phyloP scores from a whole-genome alignment of 805 yeast genomes.

The Metschnikowia lachancei region DNA sequence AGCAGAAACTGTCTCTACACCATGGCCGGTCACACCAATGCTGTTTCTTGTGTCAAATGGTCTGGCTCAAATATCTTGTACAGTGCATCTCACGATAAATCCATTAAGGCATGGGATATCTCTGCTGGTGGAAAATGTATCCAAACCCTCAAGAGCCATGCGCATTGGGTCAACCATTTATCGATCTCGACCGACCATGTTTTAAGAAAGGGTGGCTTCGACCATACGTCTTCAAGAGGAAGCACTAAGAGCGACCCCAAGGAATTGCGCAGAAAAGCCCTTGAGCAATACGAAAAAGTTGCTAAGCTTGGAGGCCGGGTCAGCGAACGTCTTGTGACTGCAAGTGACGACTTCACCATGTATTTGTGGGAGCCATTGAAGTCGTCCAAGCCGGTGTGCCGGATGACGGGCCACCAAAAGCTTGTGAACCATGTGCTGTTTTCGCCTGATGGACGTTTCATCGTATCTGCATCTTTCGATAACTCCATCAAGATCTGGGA shows the following conservation, averaged over 20 bases:
- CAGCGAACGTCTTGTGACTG: constrained; percentile 84
- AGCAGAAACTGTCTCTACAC: constrained; percentile 64
- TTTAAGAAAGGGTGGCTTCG: constrained; percentile 83
- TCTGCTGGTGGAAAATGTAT: constrained; percentile 68
- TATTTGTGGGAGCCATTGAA: constrained; percentile 91
- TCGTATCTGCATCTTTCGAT: constrained; percentile 93
- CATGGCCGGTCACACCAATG: constrained; percentile 80
- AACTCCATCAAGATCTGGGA: constrained; percentile 96
- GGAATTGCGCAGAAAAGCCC: constrained; percentile 49
- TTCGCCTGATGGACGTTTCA: constrained; percentile 89
- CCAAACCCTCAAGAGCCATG: constrained; percentile 81
- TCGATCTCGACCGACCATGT: constrained; percentile 89
- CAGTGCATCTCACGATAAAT: constrained; percentile 91
- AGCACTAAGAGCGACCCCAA: constrained; percentile 21
- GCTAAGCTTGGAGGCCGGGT: constrained; percentile 55
- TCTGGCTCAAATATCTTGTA: constrained; percentile 84
- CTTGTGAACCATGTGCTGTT: constrained; percentile 93
- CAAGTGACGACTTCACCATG: constrained; percentile 97
- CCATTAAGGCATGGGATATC: constrained; percentile 89
- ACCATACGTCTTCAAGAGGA: constrained; percentile 54
- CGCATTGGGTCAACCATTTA: constrained; percentile 97
- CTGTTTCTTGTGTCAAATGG: constrained; percentile 97
- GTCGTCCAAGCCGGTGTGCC: constrained; percentile 75
- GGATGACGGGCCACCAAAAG: constrained; percentile 98
- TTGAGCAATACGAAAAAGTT: constrained; percentile 57